Evolutionary conservation across 2,329 filamentous ascomycete species (phyloP).

Genomic region (Curvularia lunata): DNA sequence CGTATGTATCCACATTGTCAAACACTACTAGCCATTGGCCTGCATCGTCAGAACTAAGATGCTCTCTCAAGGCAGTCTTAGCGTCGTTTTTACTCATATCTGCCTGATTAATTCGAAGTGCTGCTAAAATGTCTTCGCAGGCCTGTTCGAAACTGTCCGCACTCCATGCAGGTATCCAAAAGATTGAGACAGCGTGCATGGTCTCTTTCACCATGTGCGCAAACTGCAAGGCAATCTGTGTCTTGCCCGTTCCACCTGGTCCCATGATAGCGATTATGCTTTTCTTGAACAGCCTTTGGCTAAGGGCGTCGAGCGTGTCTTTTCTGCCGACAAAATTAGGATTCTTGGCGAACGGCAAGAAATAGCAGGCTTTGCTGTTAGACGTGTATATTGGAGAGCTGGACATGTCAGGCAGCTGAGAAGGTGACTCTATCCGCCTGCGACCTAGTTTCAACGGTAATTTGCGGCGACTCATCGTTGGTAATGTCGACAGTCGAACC

Average conservation of each 20-base stretch:
- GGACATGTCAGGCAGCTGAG: too few species aligned
- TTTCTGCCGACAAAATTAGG: conserved; percentile 34
- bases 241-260: conserved; percentile 44
- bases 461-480: too few species aligned
- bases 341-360: conserved; percentile 36
- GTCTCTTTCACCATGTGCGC: conserved; percentile 31
- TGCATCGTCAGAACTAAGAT: conserved; percentile 23
- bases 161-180: conserved; percentile 31
- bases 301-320: conserved; percentile 31
- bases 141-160: conserved; percentile 31
- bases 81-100: conserved; percentile 22
- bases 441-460: too few species aligned
- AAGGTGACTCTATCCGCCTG: too few species aligned
- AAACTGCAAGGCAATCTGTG: conserved; percentile 40
- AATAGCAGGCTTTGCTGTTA: neutral
- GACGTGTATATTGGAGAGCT: neutral
- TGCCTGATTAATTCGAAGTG: conserved; percentile 19
- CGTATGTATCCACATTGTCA: conserved; percentile 16
- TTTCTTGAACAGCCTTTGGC: conserved; percentile 29
- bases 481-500: too few species aligned
- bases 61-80: conserved; percentile 29
- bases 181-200: conserved; percentile 24
- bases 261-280: conserved; percentile 33
- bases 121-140: conserved; percentile 16
- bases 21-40: conserved; percentile 21